phyloP scores from a whole-genome alignment of 2,329 filamentous ascomycete genomes.

The Simplicillium sp. region DNA sequence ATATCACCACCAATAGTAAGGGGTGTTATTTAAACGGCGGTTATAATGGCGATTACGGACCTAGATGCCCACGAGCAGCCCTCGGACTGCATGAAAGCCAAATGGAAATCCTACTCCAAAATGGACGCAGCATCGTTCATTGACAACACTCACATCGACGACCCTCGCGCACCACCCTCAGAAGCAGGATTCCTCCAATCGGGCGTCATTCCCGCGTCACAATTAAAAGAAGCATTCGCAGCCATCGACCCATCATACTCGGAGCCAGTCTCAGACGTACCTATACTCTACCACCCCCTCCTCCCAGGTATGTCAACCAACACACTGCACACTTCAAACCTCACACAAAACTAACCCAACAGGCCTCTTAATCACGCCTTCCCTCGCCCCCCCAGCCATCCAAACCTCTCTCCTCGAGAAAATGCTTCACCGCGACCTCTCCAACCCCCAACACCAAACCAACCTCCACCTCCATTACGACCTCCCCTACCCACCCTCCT shows the following conservation, averaged over 20 bases:
- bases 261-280: conserved; percentile 25
- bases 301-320: conserved; percentile 50
- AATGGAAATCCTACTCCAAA: conserved; percentile 69
- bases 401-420: conserved; percentile 63
- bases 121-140: conserved; percentile 42
- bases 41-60: conserved; percentile 22
- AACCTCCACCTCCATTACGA: conserved; percentile 83
- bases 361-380: conserved; percentile 75
- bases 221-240: conserved; percentile 32
- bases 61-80: conserved; percentile 73
- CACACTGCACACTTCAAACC: background rate
- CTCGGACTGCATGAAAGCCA: conserved; percentile 55
- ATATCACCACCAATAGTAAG: no score
- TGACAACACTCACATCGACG: conserved; percentile 46
- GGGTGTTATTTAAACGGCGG: no score
- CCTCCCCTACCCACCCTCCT: conserved; percentile 44
- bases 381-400: conserved; percentile 57
- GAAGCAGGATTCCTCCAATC: conserved; percentile 35
- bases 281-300: conserved; percentile 54
- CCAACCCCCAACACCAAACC: conserved; percentile 65
- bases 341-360: conserved; percentile 3
- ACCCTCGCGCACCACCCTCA: conserved; percentile 29
- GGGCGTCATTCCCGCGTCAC: conserved; percentile 30
- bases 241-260: conserved; percentile 25
- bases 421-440: conserved; percentile 69